Conservation (phyloP, 2,329 filamentous ascomycete species). For the Aplosporella prunicola region DNA sequence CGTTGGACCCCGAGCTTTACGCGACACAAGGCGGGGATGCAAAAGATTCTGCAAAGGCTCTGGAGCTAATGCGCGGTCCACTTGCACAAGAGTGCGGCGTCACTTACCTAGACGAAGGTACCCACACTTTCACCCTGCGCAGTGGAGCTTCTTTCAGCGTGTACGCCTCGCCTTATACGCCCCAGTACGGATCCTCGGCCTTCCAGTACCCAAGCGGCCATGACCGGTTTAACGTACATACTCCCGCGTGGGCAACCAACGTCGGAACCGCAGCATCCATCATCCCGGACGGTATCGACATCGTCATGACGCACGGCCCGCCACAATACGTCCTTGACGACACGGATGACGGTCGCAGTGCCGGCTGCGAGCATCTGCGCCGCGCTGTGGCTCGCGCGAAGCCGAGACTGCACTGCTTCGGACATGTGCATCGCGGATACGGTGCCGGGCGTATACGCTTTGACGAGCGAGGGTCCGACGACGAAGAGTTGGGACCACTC, state of each 20-base stretch:
- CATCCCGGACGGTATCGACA: conserved; percentile 38
- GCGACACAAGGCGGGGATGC: conserved; percentile 16
- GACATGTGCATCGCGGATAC: conserved; percentile 51
- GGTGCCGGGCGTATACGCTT: conserved; percentile 29
- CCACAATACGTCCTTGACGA: conserved; percentile 43
- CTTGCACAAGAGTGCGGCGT: conserved; percentile 29
- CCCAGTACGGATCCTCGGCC: conserved; percentile 46
- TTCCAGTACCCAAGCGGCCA: conserved; percentile 43
- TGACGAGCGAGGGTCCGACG: conserved; percentile 18
- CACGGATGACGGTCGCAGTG: conserved; percentile 19
- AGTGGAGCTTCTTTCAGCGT: conserved; percentile 41
- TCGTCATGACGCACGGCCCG: conserved; percentile 54
- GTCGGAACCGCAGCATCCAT: conserved; percentile 13
- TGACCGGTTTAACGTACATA: conserved; percentile 43
- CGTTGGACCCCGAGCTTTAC: conserved; percentile 44
- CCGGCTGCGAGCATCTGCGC: conserved; percentile 48
- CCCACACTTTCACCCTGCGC: conserved; percentile 35
- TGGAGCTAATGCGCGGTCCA: conserved; percentile 13
- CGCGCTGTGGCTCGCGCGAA: conserved; percentile 40
- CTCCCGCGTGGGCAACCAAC: conserved; percentile 16
- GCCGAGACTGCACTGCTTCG: conserved; percentile 50
- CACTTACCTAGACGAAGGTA: conserved; percentile 46
- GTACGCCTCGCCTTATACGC: conserved; percentile 46
- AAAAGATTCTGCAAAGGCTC: conserved; percentile 16
- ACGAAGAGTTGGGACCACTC: not conserved